Conservation (phyloP, 2,329 filamentous ascomycete genomes). For the Amauroascus niger region DNA sequence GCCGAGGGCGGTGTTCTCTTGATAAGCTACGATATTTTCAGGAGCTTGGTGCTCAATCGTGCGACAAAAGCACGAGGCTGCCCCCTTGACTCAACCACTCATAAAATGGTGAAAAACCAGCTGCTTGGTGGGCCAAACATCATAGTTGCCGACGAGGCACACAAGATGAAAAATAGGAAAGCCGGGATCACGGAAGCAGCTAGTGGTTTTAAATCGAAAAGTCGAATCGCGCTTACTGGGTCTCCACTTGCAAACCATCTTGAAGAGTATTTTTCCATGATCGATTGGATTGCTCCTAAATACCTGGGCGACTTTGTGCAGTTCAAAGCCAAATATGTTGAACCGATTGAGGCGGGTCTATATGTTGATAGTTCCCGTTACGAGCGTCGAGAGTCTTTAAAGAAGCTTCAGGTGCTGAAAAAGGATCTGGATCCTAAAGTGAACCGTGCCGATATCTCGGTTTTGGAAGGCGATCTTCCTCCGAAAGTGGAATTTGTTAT, state of each 20-base stretch:
- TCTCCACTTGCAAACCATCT: conserved; percentile 80
- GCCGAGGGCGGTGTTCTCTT: conserved; percentile 61
- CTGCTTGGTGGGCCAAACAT: conserved; percentile 57
- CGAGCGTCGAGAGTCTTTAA: conserved; percentile 53
- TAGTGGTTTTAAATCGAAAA: conserved; percentile 53
- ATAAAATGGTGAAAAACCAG: conserved; percentile 37
- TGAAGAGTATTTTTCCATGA: conserved; percentile 74
- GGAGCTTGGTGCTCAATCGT: conserved; percentile 35
- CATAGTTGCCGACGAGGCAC: conserved; percentile 78
- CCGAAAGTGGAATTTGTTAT: conserved; percentile 75
- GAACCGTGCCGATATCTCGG: conserved; percentile 60
- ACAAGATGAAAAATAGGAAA: conserved; percentile 59
- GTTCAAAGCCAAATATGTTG: conserved; percentile 61
- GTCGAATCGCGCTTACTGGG: conserved; percentile 74
- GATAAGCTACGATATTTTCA: conserved; percentile 63
- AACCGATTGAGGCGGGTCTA: conserved; percentile 63
- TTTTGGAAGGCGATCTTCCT: conserved; percentile 57
- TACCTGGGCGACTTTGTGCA: conserved; percentile 61
- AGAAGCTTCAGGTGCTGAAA: conserved; percentile 61
- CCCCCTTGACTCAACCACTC: conserved; percentile 28
- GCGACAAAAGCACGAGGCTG: conserved; percentile 20
- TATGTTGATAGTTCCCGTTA: conserved; percentile 50
- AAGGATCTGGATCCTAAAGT: conserved; percentile 67
- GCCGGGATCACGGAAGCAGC: conserved; percentile 48
- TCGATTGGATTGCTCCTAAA: conserved; percentile 73